Conservation (phyloP, 2,329 filamentous ascomycete species). For the Whalleya microplaca region DNA sequence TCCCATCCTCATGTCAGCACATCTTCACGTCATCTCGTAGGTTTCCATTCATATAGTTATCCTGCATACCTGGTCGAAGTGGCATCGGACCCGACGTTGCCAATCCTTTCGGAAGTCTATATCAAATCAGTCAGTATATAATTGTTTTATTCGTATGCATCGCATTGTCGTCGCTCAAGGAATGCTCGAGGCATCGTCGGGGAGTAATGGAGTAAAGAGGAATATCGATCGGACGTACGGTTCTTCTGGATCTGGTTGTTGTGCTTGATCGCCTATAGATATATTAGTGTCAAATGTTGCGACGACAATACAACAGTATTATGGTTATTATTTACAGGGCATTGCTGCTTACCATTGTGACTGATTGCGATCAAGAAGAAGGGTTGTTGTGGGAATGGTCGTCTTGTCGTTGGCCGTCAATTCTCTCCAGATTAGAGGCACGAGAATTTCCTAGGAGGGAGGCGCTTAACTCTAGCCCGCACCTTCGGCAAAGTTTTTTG, state of each 20-base stretch:
- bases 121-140: slow-evolving; percentile 41
- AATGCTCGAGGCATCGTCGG: slow-evolving; percentile 11
- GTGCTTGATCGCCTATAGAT: slow-evolving; percentile 99
- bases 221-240: slow-evolving; percentile 66
- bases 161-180: slow-evolving; percentile 17
- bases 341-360: slow-evolving; percentile 45
- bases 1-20: slow-evolving; percentile 28
- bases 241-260: slow-evolving; percentile 98
- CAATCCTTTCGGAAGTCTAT: slow-evolving; percentile 99
- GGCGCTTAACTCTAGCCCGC: slow-evolving; percentile 23
- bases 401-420: slow-evolving; percentile 36
- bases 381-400: slow-evolving; percentile 45
- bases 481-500: slow-evolving; percentile 44
- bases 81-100: slow-evolving; percentile 97
- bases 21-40: slow-evolving; percentile 12
- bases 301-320: too few species aligned
- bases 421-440: slow-evolving; percentile 42
- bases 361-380: slow-evolving; percentile 57
- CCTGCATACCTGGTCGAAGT: slow-evolving; percentile 95
- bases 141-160: background rate
- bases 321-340: too few species aligned
- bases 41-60: slow-evolving; percentile 11
- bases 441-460: slow-evolving; percentile 39
- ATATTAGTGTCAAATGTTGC: too few species aligned
- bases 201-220: too few species aligned